These are phyloP conservation scores for Nemania bipapillata DNA, from an alignment of 2,329 filamentous ascomycete genomes.

Conservation along the genomic window DNA sequence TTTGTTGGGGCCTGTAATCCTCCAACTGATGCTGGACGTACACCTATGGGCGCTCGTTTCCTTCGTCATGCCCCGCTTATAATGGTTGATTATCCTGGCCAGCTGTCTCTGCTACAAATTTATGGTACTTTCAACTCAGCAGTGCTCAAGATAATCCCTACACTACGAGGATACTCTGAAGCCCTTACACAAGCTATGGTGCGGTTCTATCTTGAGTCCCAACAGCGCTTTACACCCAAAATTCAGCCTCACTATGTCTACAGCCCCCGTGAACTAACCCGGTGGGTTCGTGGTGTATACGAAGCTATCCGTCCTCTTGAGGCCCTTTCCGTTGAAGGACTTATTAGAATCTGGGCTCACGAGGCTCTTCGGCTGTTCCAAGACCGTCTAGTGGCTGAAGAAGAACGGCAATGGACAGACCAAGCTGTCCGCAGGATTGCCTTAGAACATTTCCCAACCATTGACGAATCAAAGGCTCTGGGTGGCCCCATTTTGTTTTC, in stretches of 20 bases:
- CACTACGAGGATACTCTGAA: slow-evolving; percentile 93
- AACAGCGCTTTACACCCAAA: slow-evolving; percentile 91
- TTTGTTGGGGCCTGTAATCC: slow-evolving; percentile 99
- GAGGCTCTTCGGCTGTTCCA: slow-evolving; percentile 96
- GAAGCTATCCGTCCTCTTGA: slow-evolving; percentile 95
- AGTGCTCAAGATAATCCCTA: slow-evolving; percentile 94
- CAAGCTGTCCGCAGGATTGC: slow-evolving; percentile 88
- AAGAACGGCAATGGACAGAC: slow-evolving; percentile 94
- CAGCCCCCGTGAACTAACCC: slow-evolving; percentile 95
- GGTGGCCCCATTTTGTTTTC: slow-evolving; percentile 96
- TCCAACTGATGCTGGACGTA: slow-evolving; percentile 95
- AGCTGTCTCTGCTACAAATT: slow-evolving; percentile 93
- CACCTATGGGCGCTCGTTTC: slow-evolving; percentile 91
- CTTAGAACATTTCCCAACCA: slow-evolving; percentile 91
- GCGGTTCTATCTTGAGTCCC: slow-evolving; percentile 92
- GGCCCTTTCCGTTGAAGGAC: slow-evolving; percentile 84
- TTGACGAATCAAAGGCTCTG: slow-evolving; percentile 88
- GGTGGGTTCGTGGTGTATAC: slow-evolving; percentile 97
- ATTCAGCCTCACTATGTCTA: slow-evolving; percentile 99
- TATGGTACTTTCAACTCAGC: slow-evolving; percentile 98
- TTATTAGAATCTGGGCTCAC: slow-evolving; percentile 97
- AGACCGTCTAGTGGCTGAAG: slow-evolving; percentile 92
- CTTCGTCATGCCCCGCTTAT: slow-evolving; percentile 96
- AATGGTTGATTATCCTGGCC: slow-evolving; percentile 99
- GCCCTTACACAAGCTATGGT: slow-evolving; percentile 98